Percentiles rank a stretch among this genome's conserved stretches.
These are phyloP conservation scores for Vanilla planifolia DNA, from an alignment of 106 monocot species.

Conservation along the genomic window DNA sequence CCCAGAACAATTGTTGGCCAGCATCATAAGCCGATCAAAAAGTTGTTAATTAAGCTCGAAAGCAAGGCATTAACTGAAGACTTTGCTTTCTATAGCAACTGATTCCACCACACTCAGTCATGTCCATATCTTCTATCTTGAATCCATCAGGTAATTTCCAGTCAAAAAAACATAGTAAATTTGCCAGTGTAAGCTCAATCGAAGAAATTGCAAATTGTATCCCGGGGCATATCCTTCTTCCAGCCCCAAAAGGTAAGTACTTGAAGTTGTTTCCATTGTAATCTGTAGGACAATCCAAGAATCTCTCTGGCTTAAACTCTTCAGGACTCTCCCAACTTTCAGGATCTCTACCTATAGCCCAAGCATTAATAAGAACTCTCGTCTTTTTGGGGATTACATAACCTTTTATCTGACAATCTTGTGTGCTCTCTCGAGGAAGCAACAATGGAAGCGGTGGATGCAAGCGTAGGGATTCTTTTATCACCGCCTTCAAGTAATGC, in stretches of 20 bases:
- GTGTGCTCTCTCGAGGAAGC: not conserved
- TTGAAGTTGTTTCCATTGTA: not conserved
- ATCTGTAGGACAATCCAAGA: not conserved
- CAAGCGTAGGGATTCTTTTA: not conserved
- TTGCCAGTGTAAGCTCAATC: not conserved
- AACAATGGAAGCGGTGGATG: not conserved
- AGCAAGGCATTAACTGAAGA: not conserved
- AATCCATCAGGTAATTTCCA: not conserved
- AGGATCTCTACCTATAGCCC: conserved; percentile 1
- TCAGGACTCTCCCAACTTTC: not conserved
- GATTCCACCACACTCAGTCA: not conserved
- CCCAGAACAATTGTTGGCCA: too few relatives aligned
- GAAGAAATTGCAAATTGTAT: not conserved
- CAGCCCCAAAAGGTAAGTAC: not conserved
- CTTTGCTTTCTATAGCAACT: not conserved
- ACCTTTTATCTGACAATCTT: not conserved
- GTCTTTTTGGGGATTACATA: not conserved
- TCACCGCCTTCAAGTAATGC: conserved; percentile 3
- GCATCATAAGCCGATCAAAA: too few relatives aligned
- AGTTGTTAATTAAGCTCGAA: too few relatives aligned
- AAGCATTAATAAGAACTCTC: conserved; percentile 1
- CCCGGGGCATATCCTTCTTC: not conserved
- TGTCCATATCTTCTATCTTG: not conserved
- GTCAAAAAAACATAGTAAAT: not conserved
- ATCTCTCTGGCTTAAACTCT: conserved; percentile 3